Evolutionary conservation across 208 protist genomes (phyloP).

Genomic region (Trypanosoma boissoni): DNA sequence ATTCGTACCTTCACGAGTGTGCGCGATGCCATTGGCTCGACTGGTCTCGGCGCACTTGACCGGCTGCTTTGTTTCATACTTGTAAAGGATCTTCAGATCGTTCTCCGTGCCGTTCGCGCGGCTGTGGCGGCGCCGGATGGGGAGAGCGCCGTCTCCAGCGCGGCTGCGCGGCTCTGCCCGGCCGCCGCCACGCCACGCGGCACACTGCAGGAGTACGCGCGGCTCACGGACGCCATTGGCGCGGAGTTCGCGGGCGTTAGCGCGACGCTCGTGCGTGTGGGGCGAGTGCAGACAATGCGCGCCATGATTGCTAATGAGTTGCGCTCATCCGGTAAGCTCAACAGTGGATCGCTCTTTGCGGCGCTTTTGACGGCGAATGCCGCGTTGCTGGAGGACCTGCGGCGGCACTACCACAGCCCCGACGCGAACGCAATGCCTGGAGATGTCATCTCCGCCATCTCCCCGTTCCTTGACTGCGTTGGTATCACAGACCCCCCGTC

Average conservation of each 20-base stretch:
- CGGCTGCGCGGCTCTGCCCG: constrained; percentile 23
- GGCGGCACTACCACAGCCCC: constrained; percentile 76
- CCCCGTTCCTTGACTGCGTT: constrained; percentile 69
- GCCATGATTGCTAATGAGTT: constrained; percentile 90
- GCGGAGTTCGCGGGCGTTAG: constrained; percentile 23
- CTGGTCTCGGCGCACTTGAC: constrained; percentile 82
- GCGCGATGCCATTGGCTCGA: constrained; percentile 70
- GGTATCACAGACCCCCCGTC: constrained; percentile 84
- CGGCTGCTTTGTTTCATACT: constrained; percentile 90
- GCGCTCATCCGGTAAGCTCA: constrained; percentile 72
- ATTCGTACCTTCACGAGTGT: constrained; percentile 85
- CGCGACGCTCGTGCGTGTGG: constrained; percentile 48
- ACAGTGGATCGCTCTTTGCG: constrained; percentile 78
- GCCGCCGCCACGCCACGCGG: constrained; percentile 19
- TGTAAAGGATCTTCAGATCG: constrained; percentile 85
- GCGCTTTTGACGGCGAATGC: constrained; percentile 81
- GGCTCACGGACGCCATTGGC: constrained; percentile 26
- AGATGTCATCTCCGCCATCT: constrained; percentile 60
- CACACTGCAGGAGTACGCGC: constrained; percentile 32
- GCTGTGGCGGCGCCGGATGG: constrained; percentile 11
- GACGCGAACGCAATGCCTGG: constrained; percentile 63
- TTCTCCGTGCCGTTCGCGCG: constrained; percentile 33
- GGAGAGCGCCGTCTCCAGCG: constrained; percentile 16
- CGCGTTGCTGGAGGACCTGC: constrained; percentile 82
- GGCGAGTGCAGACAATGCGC: constrained; percentile 83